Evolutionary conservation across 106 monocot species (phyloP), one percentile per base, ranked within the genome.

Genomic region (Amphibolis antarctica): DNA sequence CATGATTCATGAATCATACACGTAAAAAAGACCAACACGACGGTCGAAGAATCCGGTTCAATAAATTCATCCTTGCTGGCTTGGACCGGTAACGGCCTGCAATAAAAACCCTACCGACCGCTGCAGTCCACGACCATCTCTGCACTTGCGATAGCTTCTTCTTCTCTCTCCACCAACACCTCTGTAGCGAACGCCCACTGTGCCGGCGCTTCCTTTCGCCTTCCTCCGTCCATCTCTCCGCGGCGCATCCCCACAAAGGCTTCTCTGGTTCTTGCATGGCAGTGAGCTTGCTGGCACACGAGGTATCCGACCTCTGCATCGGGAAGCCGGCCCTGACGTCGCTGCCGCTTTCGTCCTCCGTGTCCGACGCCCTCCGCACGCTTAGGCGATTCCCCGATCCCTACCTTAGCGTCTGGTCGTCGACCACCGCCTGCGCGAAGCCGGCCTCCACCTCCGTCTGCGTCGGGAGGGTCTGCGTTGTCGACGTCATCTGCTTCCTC

Each of bases 291-390:
- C 58, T 77, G 49, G 66, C 67, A 21, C 65, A 71, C 62, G 82
- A 80, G 65, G 79, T 92, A 29, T 86, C 89, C 9, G 94, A 94
- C 56, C 86, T 94, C 53, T 94, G 94, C 83, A 84, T 89, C 77
- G 94, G 89, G 44, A 94, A 94, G 71, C 94, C 89, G 52, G 59
- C 81, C 67, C 51, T 89, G 72, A 77, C 64, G 50, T 66, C 76
- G 21, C 70, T 94, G 24, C 80, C 83, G 43, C 53, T 64, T 21
- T 63, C 69, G 24, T 51, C 89, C 62, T 81, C 94, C 47, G 73
- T 94, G 43, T 76, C 68, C 62, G 83, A 94, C 23, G 86, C 89
- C 23, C 71, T 94, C 47, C 43, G 60, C 24, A 70, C 71, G 12
- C 83, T 94, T 54, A 77, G 74, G 23, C 62, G 69, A 44, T 73